Percentiles rank a stretch among this genome's conserved stretches.
phyloP scores from a whole-genome alignment of 768 basidiomycete species.

The Boletus tomentosulus region DNA sequence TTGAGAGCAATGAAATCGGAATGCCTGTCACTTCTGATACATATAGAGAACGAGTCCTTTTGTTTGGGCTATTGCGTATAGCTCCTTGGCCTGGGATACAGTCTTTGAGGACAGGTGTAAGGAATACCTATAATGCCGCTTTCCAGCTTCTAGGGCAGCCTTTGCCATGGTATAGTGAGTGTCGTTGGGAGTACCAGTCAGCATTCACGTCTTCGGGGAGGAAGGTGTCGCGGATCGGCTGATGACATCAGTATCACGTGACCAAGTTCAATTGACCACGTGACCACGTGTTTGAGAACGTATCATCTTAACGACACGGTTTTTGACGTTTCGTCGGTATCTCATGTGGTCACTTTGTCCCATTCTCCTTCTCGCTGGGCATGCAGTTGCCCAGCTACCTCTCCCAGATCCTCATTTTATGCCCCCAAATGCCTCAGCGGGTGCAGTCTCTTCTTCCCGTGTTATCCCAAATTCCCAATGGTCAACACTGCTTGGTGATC shows the following conservation, averaged over 20 bases:
- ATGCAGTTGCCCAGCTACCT: slow-evolving; percentile 50
- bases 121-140: too few species aligned
- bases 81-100: too few species aligned
- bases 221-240: too few species aligned
- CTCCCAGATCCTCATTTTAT: slow-evolving; percentile 62
- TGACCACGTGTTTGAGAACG: slow-evolving; percentile 16
- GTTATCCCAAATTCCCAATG: slow-evolving; percentile 69
- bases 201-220: too few species aligned
- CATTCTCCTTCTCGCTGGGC: slow-evolving; percentile 19
- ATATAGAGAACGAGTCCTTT: too few species aligned
- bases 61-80: too few species aligned
- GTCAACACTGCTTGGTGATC: slow-evolving; percentile 74
- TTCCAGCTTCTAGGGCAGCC: too few species aligned
- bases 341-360: slow-evolving; percentile 20
- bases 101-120: too few species aligned
- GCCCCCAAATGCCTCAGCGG: slow-evolving; percentile 56
- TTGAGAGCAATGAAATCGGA: too few species aligned
- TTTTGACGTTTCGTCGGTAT: background rate
- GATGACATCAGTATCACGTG: slow-evolving; percentile 19
- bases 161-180: too few species aligned
- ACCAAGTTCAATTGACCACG: slow-evolving; percentile 10
- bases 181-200: too few species aligned
- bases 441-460: slow-evolving; percentile 44
- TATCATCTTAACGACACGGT: background rate
- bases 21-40: too few species aligned